Percentiles rank a stretch among this genome's conserved stretches.
Conservation (phyloP, 495 filamentous ascomycete species). For the Penicillium fimorum region DNA sequence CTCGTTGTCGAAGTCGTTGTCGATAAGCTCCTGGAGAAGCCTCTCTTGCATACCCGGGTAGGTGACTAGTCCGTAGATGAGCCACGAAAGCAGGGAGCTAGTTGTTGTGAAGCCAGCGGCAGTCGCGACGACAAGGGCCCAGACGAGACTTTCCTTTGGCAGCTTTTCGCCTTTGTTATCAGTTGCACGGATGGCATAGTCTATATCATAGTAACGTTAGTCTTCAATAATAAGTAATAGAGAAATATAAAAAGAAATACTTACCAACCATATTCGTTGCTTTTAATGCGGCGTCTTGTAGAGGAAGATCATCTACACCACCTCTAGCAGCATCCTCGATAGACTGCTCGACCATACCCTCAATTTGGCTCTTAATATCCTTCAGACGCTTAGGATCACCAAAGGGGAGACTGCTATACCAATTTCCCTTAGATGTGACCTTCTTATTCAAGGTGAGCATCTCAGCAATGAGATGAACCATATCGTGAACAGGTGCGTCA, state of each 20-base stretch:
- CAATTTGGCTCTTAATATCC: constrained; percentile 15
- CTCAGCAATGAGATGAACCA: constrained; percentile 39
- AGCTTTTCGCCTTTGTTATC: constrained; percentile 54
- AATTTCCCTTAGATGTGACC: constrained; percentile 39
- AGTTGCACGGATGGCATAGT: constrained; percentile 45
- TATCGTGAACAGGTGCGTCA: constrained; percentile 37
- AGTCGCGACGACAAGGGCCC: constrained; percentile 26
- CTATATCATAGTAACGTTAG: constrained; percentile 14
- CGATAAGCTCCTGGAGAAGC: constrained; percentile 52
- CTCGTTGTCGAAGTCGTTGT: constrained; percentile 40
- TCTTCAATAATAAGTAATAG: not conserved
- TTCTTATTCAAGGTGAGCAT: constrained; percentile 50
- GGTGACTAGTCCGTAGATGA: constrained; percentile 47
- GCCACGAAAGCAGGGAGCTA: constrained; percentile 42
- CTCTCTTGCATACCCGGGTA: constrained; percentile 52
- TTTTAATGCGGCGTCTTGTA: constrained; percentile 49
- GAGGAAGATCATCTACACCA: constrained; percentile 40
- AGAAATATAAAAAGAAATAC: not conserved
- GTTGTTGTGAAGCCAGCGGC: constrained; percentile 29
- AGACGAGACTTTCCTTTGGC: constrained; percentile 34
- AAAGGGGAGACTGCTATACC: constrained; percentile 52
- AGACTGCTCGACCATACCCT: constrained; percentile 34
- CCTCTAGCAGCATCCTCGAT: constrained; percentile 25
- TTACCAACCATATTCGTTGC: constrained; percentile 40
- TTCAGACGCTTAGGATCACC: constrained; percentile 43